Percentiles rank a stretch among this genome's conserved stretches.
Evolutionary conservation across 306 rosid species (phyloP).

Genomic region (Quercus ilex): DNA sequence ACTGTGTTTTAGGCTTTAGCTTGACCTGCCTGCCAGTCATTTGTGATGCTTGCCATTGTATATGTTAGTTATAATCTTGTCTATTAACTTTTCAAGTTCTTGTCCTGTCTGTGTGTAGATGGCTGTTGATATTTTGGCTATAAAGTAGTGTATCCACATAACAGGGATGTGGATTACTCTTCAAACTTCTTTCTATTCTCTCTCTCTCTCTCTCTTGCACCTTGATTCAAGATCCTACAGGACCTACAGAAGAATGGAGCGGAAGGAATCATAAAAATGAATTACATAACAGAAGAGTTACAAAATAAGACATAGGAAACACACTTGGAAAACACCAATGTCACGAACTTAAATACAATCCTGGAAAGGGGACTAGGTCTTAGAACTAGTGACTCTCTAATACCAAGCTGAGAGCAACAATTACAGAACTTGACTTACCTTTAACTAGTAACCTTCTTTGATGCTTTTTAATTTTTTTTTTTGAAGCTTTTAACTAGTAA

Average conservation of each 20-base stretch:
- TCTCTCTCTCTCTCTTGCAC: neutral
- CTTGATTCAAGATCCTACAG: neutral
- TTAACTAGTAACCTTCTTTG: neutral
- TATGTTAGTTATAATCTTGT: neutral
- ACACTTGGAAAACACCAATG: neutral
- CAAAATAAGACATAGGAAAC: neutral
- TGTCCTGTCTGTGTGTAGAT: conserved; percentile 5
- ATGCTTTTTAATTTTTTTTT: no score
- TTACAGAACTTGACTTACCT: neutral
- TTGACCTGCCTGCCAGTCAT: conserved; percentile 1
- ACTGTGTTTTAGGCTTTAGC: conserved; percentile 17
- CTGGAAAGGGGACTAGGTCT: neutral
- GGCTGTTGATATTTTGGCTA: conserved; percentile 2
- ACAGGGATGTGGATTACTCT: neutral
- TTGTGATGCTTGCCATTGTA: conserved; percentile 1
- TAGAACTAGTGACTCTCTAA: neutral
- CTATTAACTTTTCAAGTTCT: neutral
- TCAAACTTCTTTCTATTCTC: neutral
- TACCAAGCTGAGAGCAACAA: neutral
- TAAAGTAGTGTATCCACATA: neutral
- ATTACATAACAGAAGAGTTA: neutral
- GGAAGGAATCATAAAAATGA: neutral
- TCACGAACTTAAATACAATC: neutral
- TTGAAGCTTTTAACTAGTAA: neutral
- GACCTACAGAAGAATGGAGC: neutral